Conservation (phyloP, 192 early-diverging fungal genomes). For the Umbelopsis isabellina region DNA sequence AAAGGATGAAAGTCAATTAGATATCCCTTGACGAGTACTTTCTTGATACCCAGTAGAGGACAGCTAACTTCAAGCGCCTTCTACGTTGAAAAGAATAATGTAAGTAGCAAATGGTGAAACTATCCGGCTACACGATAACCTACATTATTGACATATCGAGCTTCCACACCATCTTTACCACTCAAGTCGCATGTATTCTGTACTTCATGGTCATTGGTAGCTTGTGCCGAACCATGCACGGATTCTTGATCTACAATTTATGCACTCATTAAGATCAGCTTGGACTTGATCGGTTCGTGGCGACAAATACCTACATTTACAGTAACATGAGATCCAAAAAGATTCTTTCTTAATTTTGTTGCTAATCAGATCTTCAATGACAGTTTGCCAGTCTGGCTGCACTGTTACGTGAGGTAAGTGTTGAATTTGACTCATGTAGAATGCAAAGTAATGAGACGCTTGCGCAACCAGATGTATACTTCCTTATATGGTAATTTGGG, state of each 20-base stretch:
- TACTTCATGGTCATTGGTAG: conserved; percentile 14
- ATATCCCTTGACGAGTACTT: conserved; percentile 45
- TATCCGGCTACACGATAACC: background rate
- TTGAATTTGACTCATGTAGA: conserved; percentile 1
- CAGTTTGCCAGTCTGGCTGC: conserved; percentile 55
- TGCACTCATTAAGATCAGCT: background rate
- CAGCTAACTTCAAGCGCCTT: conserved; percentile 47
- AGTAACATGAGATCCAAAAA: conserved; percentile 59
- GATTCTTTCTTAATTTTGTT: conserved; percentile 35
- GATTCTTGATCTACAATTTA: conserved; percentile 43
- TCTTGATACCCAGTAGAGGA: conserved; percentile 29
- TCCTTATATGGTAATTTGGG: background rate
- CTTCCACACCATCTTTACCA: conserved; percentile 46
- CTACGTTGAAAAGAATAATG: conserved; percentile 23
- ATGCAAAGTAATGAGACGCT: background rate
- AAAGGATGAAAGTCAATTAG: conserved; percentile 27
- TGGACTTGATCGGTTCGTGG: background rate
- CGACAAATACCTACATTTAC: conserved; percentile 34
- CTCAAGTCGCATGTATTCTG: conserved; percentile 24
- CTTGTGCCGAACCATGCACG: conserved; percentile 45
- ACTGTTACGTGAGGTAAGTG: conserved; percentile 44
- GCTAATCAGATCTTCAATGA: conserved; percentile 44
- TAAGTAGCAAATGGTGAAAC: background rate
- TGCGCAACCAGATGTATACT: background rate
- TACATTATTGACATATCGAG: conserved; percentile 48